These are phyloP conservation scores for Chrysoporthe deuterocubensis DNA, from an alignment of 2,329 filamentous ascomycete genomes.

Conservation along the genomic window DNA sequence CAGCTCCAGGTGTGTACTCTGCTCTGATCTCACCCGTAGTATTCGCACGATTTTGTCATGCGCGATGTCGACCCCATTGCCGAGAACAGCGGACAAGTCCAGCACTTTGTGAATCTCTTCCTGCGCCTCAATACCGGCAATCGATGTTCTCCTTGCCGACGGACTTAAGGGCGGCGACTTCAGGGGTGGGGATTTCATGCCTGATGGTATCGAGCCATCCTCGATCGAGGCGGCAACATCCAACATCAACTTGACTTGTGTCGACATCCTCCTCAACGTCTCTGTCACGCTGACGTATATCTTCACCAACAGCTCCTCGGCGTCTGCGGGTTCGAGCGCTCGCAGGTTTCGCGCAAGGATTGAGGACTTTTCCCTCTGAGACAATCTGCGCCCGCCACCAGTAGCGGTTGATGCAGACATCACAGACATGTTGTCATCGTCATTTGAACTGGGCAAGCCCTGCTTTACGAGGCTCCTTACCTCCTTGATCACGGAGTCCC, in stretches of 20 bases:
- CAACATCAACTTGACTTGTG: constrained; percentile 91
- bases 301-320: constrained; percentile 78
- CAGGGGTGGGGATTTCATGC: constrained; percentile 51
- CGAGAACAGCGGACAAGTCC: constrained; percentile 77
- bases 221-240: constrained; percentile 84
- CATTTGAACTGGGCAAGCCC: constrained; percentile 87
- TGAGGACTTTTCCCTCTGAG: constrained; percentile 86
- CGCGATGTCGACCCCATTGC: constrained; percentile 79
- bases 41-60: constrained; percentile 78
- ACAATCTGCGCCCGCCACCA: constrained; percentile 64
- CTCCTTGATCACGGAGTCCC: constrained; percentile 82
- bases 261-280: constrained; percentile 80
- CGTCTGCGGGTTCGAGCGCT: constrained; percentile 79
- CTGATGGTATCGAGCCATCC: constrained; percentile 42
- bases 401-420: constrained; percentile 80
- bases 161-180: constrained; percentile 60
- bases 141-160: constrained; percentile 44
- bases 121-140: constrained; percentile 57
- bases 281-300: constrained; percentile 90
- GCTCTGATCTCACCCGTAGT: constrained; percentile 75
- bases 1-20: constrained; percentile 69
- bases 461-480: constrained; percentile 83
- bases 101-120: constrained; percentile 78
- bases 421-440: constrained; percentile 91
- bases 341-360: constrained; percentile 87